Evolutionary conservation across 78 protist species (phyloP).

Genomic region (Protostelium mycophagum): DNA sequence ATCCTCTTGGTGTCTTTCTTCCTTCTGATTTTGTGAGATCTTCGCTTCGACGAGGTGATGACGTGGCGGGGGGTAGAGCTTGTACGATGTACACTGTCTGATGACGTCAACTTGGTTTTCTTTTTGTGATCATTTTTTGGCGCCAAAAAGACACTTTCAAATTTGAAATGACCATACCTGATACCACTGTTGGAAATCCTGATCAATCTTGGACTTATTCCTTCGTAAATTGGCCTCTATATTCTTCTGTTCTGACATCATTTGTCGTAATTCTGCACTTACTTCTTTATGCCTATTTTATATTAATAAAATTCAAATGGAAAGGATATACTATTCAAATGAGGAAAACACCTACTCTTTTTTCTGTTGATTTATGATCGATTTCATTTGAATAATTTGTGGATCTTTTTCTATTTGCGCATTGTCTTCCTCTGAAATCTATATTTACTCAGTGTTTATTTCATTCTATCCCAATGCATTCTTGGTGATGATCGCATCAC

Average conservation of each 20-base stretch:
- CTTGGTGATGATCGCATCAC: too few species aligned
- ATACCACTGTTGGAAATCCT: not conserved
- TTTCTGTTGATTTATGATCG: not conserved
- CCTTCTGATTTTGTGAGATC: not conserved
- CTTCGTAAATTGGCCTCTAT: not conserved
- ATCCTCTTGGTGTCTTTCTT: not conserved
- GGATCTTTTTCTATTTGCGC: not conserved
- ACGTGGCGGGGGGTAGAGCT: not conserved
- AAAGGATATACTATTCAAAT: too few species aligned
- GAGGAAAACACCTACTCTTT: not conserved
- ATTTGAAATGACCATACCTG: not conserved
- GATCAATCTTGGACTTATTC: not conserved
- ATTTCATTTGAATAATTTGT: not conserved
- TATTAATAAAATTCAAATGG: too few species aligned
- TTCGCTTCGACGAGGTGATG: not conserved
- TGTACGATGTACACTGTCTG: not conserved
- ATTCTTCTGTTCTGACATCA: not conserved
- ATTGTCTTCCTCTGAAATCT: not conserved
- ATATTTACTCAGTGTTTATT: not conserved
- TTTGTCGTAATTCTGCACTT: not conserved
- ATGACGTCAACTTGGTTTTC: not conserved
- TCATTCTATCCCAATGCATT: not conserved
- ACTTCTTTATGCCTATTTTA: not conserved
- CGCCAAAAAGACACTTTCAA: not conserved
- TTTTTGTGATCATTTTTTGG: too few species aligned